Percentiles rank a stretch among this genome's conserved stretches.
phyloP scores from a whole-genome alignment of 306 rosid species.

The Fragaria nilgerrensis region DNA sequence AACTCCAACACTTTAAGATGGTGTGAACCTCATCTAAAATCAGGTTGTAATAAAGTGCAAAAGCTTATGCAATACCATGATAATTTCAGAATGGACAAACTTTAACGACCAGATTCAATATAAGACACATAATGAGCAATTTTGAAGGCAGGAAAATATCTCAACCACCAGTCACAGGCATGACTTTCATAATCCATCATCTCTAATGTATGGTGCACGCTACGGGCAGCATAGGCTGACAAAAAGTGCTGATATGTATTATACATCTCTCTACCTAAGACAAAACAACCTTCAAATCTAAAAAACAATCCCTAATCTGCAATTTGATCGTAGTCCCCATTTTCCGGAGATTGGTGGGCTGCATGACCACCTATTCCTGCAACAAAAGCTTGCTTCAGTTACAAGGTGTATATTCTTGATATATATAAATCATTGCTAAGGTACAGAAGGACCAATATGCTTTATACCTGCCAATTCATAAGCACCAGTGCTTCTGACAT shows the following conservation, averaged over 20 bases:
- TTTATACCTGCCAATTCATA: constrained; percentile 68
- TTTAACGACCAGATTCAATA: neutral
- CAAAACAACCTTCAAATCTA: constrained; percentile 26
- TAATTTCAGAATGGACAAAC: neutral
- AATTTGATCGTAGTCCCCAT: constrained; percentile 79
- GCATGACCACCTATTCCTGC: constrained; percentile 68
- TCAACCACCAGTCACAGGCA: neutral
- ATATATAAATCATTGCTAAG: neutral
- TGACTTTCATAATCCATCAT: constrained; percentile 30
- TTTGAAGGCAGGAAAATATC: neutral
- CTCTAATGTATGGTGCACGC: constrained; percentile 54
- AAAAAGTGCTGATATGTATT: constrained; percentile 48
- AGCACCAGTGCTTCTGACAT: constrained; percentile 45
- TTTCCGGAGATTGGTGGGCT: constrained; percentile 77
- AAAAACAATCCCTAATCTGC: constrained; percentile 47
- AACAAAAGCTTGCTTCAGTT: constrained; percentile 20
- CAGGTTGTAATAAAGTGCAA: neutral
- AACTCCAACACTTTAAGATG: neutral
- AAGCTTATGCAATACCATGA: neutral
- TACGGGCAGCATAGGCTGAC: constrained; percentile 49
- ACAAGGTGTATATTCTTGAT: neutral
- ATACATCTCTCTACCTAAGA: constrained; percentile 58
- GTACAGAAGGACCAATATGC: neutral
- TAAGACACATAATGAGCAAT: neutral
- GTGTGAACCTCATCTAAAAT: neutral